Conservation (phyloP, 1,284 basidiomycete genomes). For the Moesziomyces sp. region DNA sequence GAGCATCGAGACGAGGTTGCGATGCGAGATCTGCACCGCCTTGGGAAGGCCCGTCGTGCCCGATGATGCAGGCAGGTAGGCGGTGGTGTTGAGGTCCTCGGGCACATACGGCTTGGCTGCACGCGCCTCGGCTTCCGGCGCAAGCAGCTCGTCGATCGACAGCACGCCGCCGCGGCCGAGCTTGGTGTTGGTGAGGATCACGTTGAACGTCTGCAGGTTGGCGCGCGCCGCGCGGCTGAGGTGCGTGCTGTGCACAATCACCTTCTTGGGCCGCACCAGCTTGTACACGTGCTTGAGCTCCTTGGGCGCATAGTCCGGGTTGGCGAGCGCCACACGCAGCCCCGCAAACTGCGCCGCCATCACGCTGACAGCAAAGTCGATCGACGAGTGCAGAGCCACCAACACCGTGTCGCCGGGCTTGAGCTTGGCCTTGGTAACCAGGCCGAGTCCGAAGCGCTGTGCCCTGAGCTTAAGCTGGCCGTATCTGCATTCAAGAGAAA, state of each 20-base stretch:
- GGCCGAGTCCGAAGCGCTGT: conserved; percentile 40
- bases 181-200: conserved; percentile 29
- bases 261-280: conserved; percentile 39
- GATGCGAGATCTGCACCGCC: conserved; percentile 49
- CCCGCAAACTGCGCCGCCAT: conserved; percentile 47
- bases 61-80: conserved; percentile 39
- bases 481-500: conserved; percentile 8
- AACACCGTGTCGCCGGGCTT: conserved; percentile 44
- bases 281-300: conserved; percentile 44
- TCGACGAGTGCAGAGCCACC: conserved; percentile 34
- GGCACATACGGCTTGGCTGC: conserved; percentile 15
- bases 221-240: conserved; percentile 23
- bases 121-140: conserved; percentile 3
- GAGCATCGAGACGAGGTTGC: conserved; percentile 46
- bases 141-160: conserved; percentile 24
- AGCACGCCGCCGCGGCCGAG: conserved; percentile 29
- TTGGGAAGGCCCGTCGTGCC: conserved; percentile 51
- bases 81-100: conserved; percentile 18
- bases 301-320: conserved; percentile 32
- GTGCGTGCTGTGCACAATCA: conserved; percentile 32
- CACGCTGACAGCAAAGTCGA: conserved; percentile 45
- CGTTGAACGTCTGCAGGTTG: conserved; percentile 21
- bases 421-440: conserved; percentile 36
- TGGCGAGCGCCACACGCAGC: conserved; percentile 42
- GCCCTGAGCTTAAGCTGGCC: conserved; percentile 44